Base-by-base conservation (phyloP, 768 basidiomycete genomes). In the Megacollybia marginata region DNA sequence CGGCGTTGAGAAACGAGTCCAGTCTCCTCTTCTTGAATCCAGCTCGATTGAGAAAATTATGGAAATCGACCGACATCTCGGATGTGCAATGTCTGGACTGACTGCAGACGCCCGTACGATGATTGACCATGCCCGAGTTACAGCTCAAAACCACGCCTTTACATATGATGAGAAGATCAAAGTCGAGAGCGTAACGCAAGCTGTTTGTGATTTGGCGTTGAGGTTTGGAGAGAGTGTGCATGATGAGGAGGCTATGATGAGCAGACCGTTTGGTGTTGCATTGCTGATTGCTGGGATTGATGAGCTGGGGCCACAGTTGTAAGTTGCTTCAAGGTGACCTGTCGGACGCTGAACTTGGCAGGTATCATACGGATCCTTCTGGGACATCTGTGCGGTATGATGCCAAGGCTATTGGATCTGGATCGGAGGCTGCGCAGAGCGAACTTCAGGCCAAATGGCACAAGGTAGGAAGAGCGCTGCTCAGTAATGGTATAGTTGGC, bases 221-320 rank as follows among this genome's bases (percentile, higher is more conserved):
- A 73, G 95, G 58, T 99, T 99, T 55, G 96, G 96, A 54, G 96
- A 98, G 82, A 95, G 93, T 70, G 93, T 97, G 55, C 92, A 97
- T 60, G 93, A 97, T 63, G 95, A 96, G 68, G 95, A 96, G 64
- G 95, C 94, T 4, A 86, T 95, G 85, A 98, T 98, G 95, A 96
- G 93, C 69, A 77, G 96, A 59, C 96, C 96, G 47, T 99, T 99
- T 70, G 96, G 96, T 58, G 96, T 99, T 32, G 96, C 96, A 6
- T 71, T 99, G 55, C 70, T 98, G 59, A 94, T 99, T 69, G 96
- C 93, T n/a, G 96, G 96, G 18, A 79, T 93, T 54, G 95, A 99
- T 62, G 93, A 98, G 68, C 71, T 85, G 46, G 96, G 96, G 8
- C 95, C 95, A 35, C 95, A 98, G 69, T 68, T 99, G 93, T 96